Evolutionary conservation across 805 yeast species (phyloP), one percentile per base, ranked within the genome.

Genomic region (Torulaspora gathmanii): DNA sequence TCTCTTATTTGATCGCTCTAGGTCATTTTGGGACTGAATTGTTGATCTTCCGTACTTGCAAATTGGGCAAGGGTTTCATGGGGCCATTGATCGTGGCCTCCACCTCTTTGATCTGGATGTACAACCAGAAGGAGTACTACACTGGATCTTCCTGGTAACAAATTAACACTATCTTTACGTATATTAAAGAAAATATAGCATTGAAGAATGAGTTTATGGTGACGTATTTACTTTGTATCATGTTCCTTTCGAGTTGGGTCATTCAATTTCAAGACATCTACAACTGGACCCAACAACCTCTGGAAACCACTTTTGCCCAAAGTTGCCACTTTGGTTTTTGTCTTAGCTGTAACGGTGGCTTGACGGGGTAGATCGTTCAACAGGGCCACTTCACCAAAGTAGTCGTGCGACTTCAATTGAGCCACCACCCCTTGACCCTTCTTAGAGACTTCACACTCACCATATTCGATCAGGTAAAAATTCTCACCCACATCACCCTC

Each of bases 311-410:
- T 78, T 70, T 91, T 88, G 50, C 87, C 95, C 56, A 93, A 75
- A 3, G 93, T 83, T n/a, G 95, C 98, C 31, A 90, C 95, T 58
- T 86, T 86, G 23, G 93, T 81, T 33, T 73, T 73, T 40, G 83
- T 77, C 13, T 75, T 70, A 1, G 96, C 96, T 41, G 75, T 79
- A 30, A 93, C 93, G 4, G 96, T 84, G 26, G 99, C 99, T 63
- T 86, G 93, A 68, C 99, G 80, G 50, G 98, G 98, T 47, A 81
- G 71, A 63, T 93, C 96, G 58, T 90, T 85, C 56, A 93, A 74
- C 56, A 93, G 72, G 3, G 99, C 98, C 52, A 93, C 81, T 70
- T 93, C 99, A 54, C 99, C 99, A 66, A 93, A 93, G 70, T 93
- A 93, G 64, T 85, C 95, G 52, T 97, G 97, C 58, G 84, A 80